Conservation (phyloP, 192 early-diverging fungal species). For the Ambispora gerdemannii region DNA sequence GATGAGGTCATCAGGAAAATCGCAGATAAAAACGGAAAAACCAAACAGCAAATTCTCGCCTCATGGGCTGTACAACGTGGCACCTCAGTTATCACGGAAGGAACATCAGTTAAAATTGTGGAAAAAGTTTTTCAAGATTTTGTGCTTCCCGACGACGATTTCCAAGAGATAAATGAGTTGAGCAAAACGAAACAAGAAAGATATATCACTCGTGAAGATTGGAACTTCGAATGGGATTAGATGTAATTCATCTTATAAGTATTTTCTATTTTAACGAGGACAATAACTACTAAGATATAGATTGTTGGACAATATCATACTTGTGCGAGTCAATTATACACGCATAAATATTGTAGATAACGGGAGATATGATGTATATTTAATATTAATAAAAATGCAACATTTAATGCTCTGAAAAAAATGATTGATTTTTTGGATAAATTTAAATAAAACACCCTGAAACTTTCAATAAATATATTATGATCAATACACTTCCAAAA, state of each 20-base stretch:
- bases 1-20: neutral
- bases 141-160: neutral
- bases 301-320: too few species aligned
- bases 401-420: too few species aligned
- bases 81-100: neutral
- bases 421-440: too few species aligned
- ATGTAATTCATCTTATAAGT: too few species aligned
- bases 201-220: neutral
- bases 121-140: neutral
- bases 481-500: constrained; percentile 83
- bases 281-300: too few species aligned
- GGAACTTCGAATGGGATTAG: too few species aligned
- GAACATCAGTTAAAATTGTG: neutral
- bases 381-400: too few species aligned
- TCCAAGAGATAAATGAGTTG: neutral
- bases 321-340: too few species aligned
- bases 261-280: too few species aligned
- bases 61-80: neutral
- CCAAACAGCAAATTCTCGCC: neutral
- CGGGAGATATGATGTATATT: too few species aligned
- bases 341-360: too few species aligned
- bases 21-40: neutral
- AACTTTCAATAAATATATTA: neutral
- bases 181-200: neutral
- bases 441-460: too few species aligned